Evolutionary conservation across 192 early-diverging fungal genomes (phyloP), one percentile per base, ranked within the genome.

Genomic region (Mortierella claussenii): DNA sequence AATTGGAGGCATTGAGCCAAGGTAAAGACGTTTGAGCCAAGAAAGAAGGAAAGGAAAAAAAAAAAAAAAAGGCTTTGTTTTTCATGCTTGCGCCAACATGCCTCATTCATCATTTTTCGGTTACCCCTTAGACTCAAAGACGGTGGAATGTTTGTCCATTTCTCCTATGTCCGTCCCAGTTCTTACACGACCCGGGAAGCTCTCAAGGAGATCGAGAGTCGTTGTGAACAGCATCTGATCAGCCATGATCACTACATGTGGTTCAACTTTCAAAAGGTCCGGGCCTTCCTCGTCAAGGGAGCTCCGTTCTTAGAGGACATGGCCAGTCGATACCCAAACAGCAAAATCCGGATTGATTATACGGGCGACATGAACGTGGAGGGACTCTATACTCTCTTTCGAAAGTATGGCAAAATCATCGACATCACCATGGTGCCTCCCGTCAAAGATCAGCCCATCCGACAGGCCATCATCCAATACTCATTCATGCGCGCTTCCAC

Each of bases 381-480:
- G 23, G 59, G 46, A 40, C 69, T 97, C 1, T 98, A 87, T 70
- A 63, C 81, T 0, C 86, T 88, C 51, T 90, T 96, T 65, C 86
- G 95, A 18, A 79, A 69, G 49, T 97, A 90, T 73, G 96, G 96
- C 2, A 84, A 86, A 36, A 96, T 99, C 51, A 82, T 89, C 21
- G 91, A 95, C 66, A 93, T 99, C 62, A 61, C 82, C 5, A 50
- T 68, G 18, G 81, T 89, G 1, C 65, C 83, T 2, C 27, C 48
- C 13, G 79, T 71, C 52, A 96, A 95, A 70, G 93, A 95, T 36
- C 67, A 87, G 46, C 89, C 93, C 37, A 84, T 40, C 37, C 7
- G 89, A 37, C 90, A 85, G 78, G 97, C 94, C 2, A 81, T 91
- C 17, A 86, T 97, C 52, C 87, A 93, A 52, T 99, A 91, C 68